phyloP scores from a whole-genome alignment of 495 filamentous ascomycete species.

The Penicillium argentinense region DNA sequence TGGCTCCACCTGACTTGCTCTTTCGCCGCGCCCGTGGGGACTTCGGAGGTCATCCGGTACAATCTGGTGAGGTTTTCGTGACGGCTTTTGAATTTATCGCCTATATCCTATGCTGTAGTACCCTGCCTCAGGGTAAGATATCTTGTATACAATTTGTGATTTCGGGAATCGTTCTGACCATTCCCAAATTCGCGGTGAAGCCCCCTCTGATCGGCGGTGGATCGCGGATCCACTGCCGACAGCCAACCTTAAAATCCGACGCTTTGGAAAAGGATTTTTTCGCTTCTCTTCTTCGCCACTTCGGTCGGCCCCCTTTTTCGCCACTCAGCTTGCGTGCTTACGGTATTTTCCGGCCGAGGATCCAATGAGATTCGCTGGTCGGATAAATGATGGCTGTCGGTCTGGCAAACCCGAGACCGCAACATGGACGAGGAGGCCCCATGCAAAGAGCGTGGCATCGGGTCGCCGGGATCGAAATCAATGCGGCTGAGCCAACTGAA shows the following conservation, averaged over 20 bases:
- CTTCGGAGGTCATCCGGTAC: no score
- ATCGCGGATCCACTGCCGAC: constrained; percentile 20
- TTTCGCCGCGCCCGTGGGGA: no score
- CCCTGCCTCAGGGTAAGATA: no score
- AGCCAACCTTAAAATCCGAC: constrained; percentile 15
- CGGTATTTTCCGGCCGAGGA: background rate
- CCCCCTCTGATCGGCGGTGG: constrained; percentile 25
- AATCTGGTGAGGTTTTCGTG: no score
- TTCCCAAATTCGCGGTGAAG: constrained; percentile 12
- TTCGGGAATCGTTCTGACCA: background rate
- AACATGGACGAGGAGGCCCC: background rate
- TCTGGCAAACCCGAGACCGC: background rate
- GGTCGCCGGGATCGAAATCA: background rate
- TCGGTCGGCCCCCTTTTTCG: background rate
- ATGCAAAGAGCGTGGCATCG: background rate
- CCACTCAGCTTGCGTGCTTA: constrained; percentile 1
- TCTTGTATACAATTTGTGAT: background rate
- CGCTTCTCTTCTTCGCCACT: constrained; percentile 1
- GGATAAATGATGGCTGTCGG: background rate
- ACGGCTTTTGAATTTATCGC: no score
- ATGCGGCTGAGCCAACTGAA: no score
- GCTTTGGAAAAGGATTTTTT: background rate
- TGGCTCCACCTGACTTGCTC: no score
- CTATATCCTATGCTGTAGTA: no score
- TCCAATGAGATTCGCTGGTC: background rate